phyloP scores from a whole-genome alignment of 768 basidiomycete genomes.

The Mycena rebaudengoi region DNA sequence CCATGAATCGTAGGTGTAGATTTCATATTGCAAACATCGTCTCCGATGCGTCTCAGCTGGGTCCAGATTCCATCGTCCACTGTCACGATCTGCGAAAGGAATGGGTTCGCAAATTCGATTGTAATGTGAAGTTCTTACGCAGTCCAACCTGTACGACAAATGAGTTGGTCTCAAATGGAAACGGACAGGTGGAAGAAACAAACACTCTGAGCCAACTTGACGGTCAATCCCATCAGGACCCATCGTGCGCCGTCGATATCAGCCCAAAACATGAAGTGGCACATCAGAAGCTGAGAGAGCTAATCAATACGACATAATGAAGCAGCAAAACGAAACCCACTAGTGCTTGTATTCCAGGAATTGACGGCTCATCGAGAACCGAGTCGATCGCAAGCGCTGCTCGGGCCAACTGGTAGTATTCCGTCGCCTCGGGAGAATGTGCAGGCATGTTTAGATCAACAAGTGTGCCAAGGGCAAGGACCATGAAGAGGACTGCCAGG shows the following conservation, averaged over 20 bases:
- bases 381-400: slow-evolving; percentile 69
- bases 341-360: slow-evolving; percentile 61
- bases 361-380: slow-evolving; percentile 69
- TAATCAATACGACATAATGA: slow-evolving; percentile 4
- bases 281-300: slow-evolving; percentile 61
- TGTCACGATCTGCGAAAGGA: slow-evolving; percentile 64
- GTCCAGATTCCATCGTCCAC: slow-evolving; percentile 69
- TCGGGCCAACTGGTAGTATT: slow-evolving; percentile 61
- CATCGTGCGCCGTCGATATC: slow-evolving; percentile 66
- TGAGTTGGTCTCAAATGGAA: slow-evolving; percentile 22
- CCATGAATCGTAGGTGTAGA: slow-evolving; percentile 75
- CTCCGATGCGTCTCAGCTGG: slow-evolving; percentile 64
- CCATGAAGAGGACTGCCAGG: slow-evolving; percentile 67
- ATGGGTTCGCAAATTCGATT: slow-evolving; percentile 14
- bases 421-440: slow-evolving; percentile 63
- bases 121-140: slow-evolving; percentile 54
- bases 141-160: slow-evolving; percentile 61
- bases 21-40: slow-evolving; percentile 69
- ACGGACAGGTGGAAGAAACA: slow-evolving; percentile 32
- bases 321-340: slow-evolving; percentile 6
- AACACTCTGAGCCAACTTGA: slow-evolving; percentile 76
- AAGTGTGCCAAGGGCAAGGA: slow-evolving; percentile 71
- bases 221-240: slow-evolving; percentile 75
- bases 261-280: slow-evolving; percentile 55
- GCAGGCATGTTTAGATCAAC: slow-evolving; percentile 66